Base-by-base conservation (phyloP, 768 basidiomycete genomes). In the Pleurotus tuber-regium region DNA sequence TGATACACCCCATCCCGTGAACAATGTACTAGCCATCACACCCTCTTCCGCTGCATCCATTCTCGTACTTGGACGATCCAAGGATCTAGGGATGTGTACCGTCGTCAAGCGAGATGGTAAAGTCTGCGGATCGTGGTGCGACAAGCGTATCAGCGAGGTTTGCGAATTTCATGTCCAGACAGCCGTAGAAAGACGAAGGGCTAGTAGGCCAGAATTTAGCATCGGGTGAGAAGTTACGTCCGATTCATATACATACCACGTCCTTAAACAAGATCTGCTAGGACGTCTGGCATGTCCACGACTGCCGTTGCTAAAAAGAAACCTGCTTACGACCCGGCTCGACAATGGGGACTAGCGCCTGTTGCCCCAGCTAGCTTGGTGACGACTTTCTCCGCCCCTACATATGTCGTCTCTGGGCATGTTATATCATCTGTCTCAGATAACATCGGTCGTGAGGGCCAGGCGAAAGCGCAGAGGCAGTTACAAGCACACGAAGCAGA, bases 151-250 rank as follows among this genome's bases (percentile, higher is more conserved):
- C 60, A 78, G 83, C 64, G 86, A 89, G 16, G 85, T 89, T 2
- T 99, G 97, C 66, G 95, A 98, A 36, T 99, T 82, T 67, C 97
- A 99, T 69, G 66, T 98, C 33, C 86, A 92, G 54, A 76, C 78
- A 19, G 90, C 94, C 0, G 82, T 98, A 3, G 77, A 91, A 66
- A 72, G 83, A 18, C 75, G 79, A 12, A 76, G 93, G 7, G 86
- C 88, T 0, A 80, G 79, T 0, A 78, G 96, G 41, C 79, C 96
- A 1, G 97, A 99, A 67, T 97, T 98, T 59, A 78, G 89, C 14
- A 70, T 73, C 5, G 89, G 90, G 93, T 95, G 54, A 16, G 84
- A 72, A 14, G 36, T 25, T 31, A 9, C 21, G 28, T 38, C 40
- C 19, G n/a, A 7, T 14, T 40, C 16, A 4, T 8, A 39, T 28